Percentiles rank a stretch among this genome's conserved stretches.
Conservation (phyloP, 1,139 yeast genomes). For the Blastobotrys aristatus region DNA sequence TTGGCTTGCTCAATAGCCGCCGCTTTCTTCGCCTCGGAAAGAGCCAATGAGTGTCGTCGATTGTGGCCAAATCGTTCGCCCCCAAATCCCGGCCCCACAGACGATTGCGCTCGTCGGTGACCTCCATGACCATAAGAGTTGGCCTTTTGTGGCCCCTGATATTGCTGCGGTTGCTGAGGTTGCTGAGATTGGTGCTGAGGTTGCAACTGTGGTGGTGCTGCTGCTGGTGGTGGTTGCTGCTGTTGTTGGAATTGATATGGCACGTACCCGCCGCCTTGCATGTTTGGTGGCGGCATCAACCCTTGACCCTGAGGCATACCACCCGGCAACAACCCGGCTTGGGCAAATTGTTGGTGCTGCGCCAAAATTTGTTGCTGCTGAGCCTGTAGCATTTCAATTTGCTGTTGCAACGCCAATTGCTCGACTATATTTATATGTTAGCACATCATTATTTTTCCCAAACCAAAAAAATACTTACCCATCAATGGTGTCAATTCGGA, state of each 20-base stretch:
- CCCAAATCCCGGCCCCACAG: slow-evolving; percentile 15
- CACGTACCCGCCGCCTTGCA: slow-evolving; percentile 24
- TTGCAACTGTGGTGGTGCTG: slow-evolving; percentile 1
- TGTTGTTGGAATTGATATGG: slow-evolving; percentile 27
- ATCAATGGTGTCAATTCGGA: slow-evolving; percentile 90
- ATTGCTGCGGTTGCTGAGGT: slow-evolving; percentile 6
- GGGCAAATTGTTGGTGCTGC: slow-evolving; percentile 52
- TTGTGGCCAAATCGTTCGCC: slow-evolving; percentile 53
- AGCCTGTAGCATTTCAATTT: slow-evolving; percentile 82
- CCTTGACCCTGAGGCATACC: slow-evolving; percentile 17
- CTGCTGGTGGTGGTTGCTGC: slow-evolving; percentile 5
- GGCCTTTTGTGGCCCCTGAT: background rate
- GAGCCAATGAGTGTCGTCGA: slow-evolving; percentile 88
- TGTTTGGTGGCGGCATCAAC: slow-evolving; percentile 20
- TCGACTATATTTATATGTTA: slow-evolving; percentile 44
- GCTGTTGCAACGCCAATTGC: slow-evolving; percentile 88
- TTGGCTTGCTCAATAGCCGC: slow-evolving; percentile 83
- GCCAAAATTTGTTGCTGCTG: slow-evolving; percentile 83
- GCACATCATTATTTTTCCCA: background rate
- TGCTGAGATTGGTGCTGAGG: slow-evolving; percentile 9
- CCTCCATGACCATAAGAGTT: slow-evolving; percentile 15
- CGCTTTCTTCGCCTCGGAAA: slow-evolving; percentile 93
- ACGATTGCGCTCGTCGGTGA: slow-evolving; percentile 36
- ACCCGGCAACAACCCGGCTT: slow-evolving; percentile 28
- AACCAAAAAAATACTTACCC: slow-evolving; percentile 44